Base-by-base conservation (phyloP, 768 basidiomycete genomes). In the Phlebiopsis gigantea region DNA sequence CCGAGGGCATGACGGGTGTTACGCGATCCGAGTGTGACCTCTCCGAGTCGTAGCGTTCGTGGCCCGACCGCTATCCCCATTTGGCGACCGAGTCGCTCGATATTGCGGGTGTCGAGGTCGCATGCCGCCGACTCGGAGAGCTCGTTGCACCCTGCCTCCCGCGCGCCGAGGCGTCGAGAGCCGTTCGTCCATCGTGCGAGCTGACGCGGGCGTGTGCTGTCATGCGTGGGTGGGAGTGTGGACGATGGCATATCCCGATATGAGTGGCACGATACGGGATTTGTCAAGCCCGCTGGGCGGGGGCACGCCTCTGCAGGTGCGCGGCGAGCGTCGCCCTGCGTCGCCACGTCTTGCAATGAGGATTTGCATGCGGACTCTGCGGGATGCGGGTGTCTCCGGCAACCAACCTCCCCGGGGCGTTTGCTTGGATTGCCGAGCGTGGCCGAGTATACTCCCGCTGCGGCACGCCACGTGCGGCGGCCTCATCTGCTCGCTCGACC, bases 321-420 rank as follows among this genome's bases (percentile, higher is more conserved):
- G n/a, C n/a, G n/a, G n/a, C n/a, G n/a, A n/a, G n/a, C n/a, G n/a
- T n/a, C n/a, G n/a, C n/a, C n/a, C n/a, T n/a, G n/a, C n/a, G n/a
- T n/a, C n/a, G n/a, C n/a, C n/a, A n/a, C n/a, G n/a, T n/a, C n/a
- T n/a, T 29, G 29, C 29, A 29, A 48, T 48, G 28, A 8, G 12
- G 47, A 48, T 48, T 29, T 48, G 15, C 47, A 29, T 17, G 47
- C 34, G 51, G 51, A 41, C n/a, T n/a, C n/a, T n/a, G n/a, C n/a
- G 34, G 30, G 29, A 46, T 14, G 45, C 25, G 21, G 45, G 12
- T n/a, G n/a, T 9, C 42, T n/a, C 53, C 53, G 44, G 44, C 31
- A 25, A 43, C 19, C 28, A 54, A 44, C 34, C 15, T 52, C 51
- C 28, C 47, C 47, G 47, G 30, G 47, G 26, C 47, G 47, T 29